Evolutionary conservation across 371 early-diverging fungal genomes (phyloP), one percentile per base, ranked within the genome.

Genomic region (Funneliformis caledonium): DNA sequence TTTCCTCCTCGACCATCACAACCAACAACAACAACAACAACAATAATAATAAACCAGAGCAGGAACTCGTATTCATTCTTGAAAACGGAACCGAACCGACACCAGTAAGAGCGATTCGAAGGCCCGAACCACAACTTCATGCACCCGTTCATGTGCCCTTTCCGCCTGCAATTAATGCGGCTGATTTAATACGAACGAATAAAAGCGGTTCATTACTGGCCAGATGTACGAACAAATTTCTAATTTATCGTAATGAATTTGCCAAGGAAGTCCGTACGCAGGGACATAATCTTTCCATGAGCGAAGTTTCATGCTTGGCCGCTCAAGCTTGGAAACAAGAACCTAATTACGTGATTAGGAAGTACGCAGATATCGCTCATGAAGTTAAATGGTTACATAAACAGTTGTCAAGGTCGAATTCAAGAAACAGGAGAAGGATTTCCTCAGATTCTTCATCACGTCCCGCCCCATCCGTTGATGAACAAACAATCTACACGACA

Each of bases 191-290:
- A 26, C 26, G 70, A 37, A 70, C 70, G 4, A 60, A 79, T 79
- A 65, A 79, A 59, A 65, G 43, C 16, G 79, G 79, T 12, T 70
- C 70, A 16, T 31, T 79, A 7, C 72, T 62, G 12, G 50, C 79
- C 33, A 62, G 79, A 56, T 79, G 79, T 65, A 79, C 70, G 11
- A 79, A 79, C 48, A 79, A 79, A 26, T 79, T 79, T 79, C 37
- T 79, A 52, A 79, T 79, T 45, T 79, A 79, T 79, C 79, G 79
- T 79, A 79, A 79, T 65, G 68, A 79, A 79, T 79, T 67, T 37
- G 72, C 79, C 2, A 79, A 68, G 70, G 65, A 79, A 52, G 52
- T 79, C 43, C 33, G 65, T 33, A 43, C 70, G 2, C 65, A 56
- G 4, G 79, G 79, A 19, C 70, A 79, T 22, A 79, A 79, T n/a